Evolutionary conservation across 306 rosid species (phyloP).

Genomic region (Quercus mongolica): DNA sequence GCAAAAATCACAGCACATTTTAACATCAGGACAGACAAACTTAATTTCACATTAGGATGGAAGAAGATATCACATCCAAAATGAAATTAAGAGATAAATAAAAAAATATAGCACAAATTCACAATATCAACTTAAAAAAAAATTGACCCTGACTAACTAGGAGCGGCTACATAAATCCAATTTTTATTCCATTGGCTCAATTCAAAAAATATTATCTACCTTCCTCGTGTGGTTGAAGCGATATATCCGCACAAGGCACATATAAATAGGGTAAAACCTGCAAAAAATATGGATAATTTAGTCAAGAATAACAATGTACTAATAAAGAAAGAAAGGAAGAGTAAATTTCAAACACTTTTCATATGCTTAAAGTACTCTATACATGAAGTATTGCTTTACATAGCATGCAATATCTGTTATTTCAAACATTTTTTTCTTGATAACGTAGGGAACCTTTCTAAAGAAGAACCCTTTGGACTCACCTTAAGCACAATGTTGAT

Average conservation of each 20-base stretch:
- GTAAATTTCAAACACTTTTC: not conserved
- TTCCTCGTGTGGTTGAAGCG: too few relatives aligned
- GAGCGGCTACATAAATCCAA: too few relatives aligned
- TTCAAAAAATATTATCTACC: too few relatives aligned
- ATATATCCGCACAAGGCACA: too few relatives aligned
- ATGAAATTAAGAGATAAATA: not conserved
- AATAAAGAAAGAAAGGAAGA: not conserved
- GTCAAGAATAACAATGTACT: not conserved
- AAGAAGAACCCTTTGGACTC: too few relatives aligned
- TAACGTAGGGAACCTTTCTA: too few relatives aligned
- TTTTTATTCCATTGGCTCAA: too few relatives aligned
- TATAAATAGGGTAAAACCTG: too few relatives aligned
- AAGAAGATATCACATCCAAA: not conserved
- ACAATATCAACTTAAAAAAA: too few relatives aligned
- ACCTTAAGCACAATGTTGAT: not conserved
- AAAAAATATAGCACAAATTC: constrained; percentile 1
- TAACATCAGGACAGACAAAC: not conserved
- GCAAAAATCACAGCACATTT: not conserved
- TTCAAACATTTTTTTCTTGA: not conserved
- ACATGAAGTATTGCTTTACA: not conserved
- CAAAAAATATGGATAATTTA: not conserved
- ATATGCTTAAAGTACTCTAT: not conserved
- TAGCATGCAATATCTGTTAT: not conserved
- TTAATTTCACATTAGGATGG: not conserved
- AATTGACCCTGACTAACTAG: too few relatives aligned